A percentile compares a stretch with the other conserved stretches of the same genome.
phyloP scores from a whole-genome alignment of 129 eudicot genomes.

The Kitagawia praeruptora region DNA sequence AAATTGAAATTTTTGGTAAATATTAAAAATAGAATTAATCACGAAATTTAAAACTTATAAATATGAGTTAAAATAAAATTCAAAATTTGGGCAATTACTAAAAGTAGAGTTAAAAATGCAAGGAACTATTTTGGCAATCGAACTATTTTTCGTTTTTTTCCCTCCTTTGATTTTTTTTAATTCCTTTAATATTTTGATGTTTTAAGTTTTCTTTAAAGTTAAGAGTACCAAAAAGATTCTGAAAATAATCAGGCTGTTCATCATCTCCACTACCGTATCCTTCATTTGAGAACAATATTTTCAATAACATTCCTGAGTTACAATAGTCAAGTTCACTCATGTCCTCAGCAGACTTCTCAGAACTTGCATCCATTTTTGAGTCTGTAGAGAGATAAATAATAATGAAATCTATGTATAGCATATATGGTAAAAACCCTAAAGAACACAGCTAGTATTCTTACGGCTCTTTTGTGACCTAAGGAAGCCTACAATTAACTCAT shows the following conservation, averaged over 20 bases:
- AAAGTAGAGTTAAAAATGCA: no score
- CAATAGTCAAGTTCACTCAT: neutral
- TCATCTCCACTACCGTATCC: slow-evolving; percentile 46
- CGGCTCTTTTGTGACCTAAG: slow-evolving; percentile 45
- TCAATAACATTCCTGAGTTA: slow-evolving; percentile 17
- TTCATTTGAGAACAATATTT: slow-evolving; percentile 34
- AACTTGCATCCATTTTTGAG: slow-evolving; percentile 9
- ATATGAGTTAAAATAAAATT: no score
- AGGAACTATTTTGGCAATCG: no score
- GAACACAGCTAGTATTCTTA: slow-evolving; percentile 20
- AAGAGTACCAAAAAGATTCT: slow-evolving; percentile 45
- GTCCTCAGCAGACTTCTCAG: slow-evolving; percentile 8
- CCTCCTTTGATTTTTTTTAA: no score
- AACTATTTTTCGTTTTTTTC: no score
- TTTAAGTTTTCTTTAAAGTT: no score
- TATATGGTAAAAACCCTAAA: neutral
- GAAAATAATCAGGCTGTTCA: slow-evolving; percentile 50
- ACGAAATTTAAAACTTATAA: no score
- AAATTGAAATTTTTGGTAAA: no score
- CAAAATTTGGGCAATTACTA: no score
- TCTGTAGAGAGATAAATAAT: slow-evolving; percentile 13
- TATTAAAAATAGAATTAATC: no score
- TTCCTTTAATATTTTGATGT: no score
- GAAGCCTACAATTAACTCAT: slow-evolving; percentile 48
- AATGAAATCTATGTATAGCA: neutral